phyloP scores from a whole-genome alignment of 352 stramenopile genomes.

The Phytophthora ramorum region DNA sequence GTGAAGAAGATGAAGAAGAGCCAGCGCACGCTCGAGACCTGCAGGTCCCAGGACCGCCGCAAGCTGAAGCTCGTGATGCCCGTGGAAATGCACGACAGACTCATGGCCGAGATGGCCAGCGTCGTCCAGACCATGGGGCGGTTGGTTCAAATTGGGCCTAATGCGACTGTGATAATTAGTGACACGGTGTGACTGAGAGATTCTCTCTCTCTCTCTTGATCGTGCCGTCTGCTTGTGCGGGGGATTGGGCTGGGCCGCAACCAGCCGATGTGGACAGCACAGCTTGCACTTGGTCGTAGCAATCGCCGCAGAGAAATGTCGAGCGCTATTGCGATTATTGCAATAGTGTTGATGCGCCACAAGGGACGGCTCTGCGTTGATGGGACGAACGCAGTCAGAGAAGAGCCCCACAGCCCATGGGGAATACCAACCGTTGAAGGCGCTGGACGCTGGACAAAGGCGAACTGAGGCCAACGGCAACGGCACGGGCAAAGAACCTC shows the following conservation, averaged over 20 bases:
- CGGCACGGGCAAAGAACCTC: neutral
- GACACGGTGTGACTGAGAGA: too few species aligned
- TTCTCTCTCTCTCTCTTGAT: too few species aligned
- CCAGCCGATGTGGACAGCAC: neutral
- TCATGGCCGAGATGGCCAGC: slow-evolving; percentile 40
- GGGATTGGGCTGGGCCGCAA: neutral
- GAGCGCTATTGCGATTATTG: slow-evolving; percentile 3
- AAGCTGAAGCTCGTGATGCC: slow-evolving; percentile 50
- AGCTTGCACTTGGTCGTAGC: neutral
- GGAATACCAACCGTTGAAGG: neutral
- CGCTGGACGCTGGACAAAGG: neutral
- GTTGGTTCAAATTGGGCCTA: too few species aligned
- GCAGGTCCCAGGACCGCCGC: slow-evolving; percentile 46
- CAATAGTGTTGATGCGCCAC: slow-evolving; percentile 7
- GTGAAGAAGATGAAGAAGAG: slow-evolving; percentile 64
- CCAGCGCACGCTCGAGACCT: slow-evolving; percentile 57
- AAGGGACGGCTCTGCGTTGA: too few species aligned
- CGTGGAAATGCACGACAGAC: slow-evolving; percentile 42
- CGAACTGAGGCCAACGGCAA: neutral
- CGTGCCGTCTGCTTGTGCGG: neutral
- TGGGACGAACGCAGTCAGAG: too few species aligned
- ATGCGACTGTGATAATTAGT: slow-evolving; percentile 6
- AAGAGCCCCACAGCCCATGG: too few species aligned
- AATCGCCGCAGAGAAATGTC: neutral
- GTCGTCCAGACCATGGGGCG: slow-evolving; percentile 40